Evolutionary conservation across 2,329 filamentous ascomycete species (phyloP).

Genomic region (Xylaria multiplex): DNA sequence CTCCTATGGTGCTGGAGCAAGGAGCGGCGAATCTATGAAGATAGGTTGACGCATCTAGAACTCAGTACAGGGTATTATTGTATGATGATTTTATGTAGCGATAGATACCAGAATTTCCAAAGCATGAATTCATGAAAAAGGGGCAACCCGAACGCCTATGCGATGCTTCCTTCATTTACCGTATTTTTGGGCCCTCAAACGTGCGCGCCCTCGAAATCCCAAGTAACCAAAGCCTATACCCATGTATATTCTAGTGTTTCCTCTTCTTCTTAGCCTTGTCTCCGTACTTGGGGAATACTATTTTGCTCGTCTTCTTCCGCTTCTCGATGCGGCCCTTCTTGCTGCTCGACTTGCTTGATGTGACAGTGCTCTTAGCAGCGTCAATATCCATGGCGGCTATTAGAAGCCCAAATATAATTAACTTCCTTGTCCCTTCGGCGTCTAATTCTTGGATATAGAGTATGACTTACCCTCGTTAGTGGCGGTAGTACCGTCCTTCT

Average conservation of each 20-base stretch:
- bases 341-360: conserved; percentile 49
- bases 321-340: conserved; percentile 66
- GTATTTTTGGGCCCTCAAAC: conserved; percentile 42
- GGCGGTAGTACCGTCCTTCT: conserved; percentile 44
- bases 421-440: not conserved
- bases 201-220: not conserved
- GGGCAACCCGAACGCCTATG: conserved; percentile 42
- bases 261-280: conserved; percentile 59
- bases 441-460: not conserved
- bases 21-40: conserved; percentile 22
- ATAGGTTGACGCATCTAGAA: conserved; percentile 19
- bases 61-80: conserved; percentile 44
- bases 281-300: conserved; percentile 69
- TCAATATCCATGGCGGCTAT: conserved; percentile 68
- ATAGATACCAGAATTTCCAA: conserved; percentile 39
- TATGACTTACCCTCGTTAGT: conserved; percentile 47
- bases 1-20: conserved; percentile 18
- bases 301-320: conserved; percentile 65
- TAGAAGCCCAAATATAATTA: conserved; percentile 30
- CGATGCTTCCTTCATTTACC: conserved; percentile 32
- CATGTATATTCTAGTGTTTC: conserved; percentile 41
- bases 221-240: not conserved
- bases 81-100: conserved; percentile 38
- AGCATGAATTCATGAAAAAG: conserved; percentile 35
- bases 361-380: conserved; percentile 50